Base-by-base conservation (phyloP, 495 filamentous ascomycete species). In the Aspergillus saccharolyticus region DNA sequence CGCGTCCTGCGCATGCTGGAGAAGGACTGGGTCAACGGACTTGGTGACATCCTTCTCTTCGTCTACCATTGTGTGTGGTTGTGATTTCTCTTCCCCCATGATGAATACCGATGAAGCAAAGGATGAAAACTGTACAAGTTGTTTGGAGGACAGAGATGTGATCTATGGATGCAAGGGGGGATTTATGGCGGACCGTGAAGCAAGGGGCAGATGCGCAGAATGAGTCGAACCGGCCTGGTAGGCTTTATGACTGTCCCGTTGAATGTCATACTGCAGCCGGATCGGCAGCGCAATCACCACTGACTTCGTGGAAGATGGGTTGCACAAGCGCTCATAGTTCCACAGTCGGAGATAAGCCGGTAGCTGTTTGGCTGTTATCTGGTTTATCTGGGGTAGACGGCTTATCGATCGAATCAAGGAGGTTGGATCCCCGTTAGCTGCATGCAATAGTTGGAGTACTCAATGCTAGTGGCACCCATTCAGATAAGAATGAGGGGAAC, bases 1-100 rank as follows among this genome's bases (percentile, higher is more conserved):
- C 20, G 78, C 83, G 75, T 84, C 80, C 46, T 83, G 76, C 0
- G 78, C 69, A 64, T 83, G 81, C 56, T 79, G 75, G 50, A 79
- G 62, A 10, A 83, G 61, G 1, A 68, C 72, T 1, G 69, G 70
- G 33, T 74, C 71, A 44, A 66, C 46, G 45, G 64, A 53, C 44
- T 64, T 65, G 4, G 21, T 44, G 2, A 42, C 25, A 19, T 60
- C 55, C 43, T 61, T 62, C 52, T 69, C 69, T 12, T 70, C 54
- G 33, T 73, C 74, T 19, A 68, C 60, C 4, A 57, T 59, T 56
- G 25, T 58, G 55, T 16, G 54, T 22, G n/a, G 57, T 57, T 42
- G 49, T 8, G 10, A 45, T 48, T 55, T 71, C 66, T 60, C 64
- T 0, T 64, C 66, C 1, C 59, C 43, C 71, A 72, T 72, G 15